Conservation (phyloP, 257 asterid genomes). For the Ligustrum vulgare region DNA sequence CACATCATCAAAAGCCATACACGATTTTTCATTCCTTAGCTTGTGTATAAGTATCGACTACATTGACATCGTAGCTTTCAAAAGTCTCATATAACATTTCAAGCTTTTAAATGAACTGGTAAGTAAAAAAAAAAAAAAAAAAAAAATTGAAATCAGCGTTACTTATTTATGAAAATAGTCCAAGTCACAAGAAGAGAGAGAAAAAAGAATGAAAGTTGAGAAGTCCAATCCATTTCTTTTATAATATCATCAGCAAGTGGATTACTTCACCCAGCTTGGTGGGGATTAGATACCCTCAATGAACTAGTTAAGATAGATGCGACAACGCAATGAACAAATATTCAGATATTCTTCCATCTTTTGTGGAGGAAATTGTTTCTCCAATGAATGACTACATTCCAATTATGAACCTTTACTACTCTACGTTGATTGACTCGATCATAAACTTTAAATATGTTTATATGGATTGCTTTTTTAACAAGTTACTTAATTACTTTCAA, state of each 20-base stretch:
- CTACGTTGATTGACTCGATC: too few species aligned
- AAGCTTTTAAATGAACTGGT: not conserved
- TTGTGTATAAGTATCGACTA: not conserved
- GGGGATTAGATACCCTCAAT: not conserved
- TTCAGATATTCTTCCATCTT: not conserved
- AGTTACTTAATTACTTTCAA: too few species aligned
- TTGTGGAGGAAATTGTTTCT: not conserved
- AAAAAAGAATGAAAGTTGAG: not conserved
- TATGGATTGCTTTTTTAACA: too few species aligned
- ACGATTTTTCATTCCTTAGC: not conserved
- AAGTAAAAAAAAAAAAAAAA: too few species aligned
- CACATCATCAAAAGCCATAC: not conserved
- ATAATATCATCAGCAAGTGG: not conserved
- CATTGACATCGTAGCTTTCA: not conserved
- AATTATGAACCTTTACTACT: not conserved
- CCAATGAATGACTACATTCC: not conserved
- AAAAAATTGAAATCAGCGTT: not conserved
- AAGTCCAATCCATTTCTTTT: not conserved
- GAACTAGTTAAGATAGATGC: not conserved
- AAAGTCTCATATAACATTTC: not conserved
- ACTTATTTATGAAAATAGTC: not conserved
- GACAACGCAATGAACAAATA: not conserved
- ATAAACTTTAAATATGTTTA: too few species aligned
- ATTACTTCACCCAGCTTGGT: conserved; percentile 1
- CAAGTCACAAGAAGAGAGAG: not conserved